Conservation (phyloP, 2,329 filamentous ascomycete genomes). For the Pezicula carpinea region DNA sequence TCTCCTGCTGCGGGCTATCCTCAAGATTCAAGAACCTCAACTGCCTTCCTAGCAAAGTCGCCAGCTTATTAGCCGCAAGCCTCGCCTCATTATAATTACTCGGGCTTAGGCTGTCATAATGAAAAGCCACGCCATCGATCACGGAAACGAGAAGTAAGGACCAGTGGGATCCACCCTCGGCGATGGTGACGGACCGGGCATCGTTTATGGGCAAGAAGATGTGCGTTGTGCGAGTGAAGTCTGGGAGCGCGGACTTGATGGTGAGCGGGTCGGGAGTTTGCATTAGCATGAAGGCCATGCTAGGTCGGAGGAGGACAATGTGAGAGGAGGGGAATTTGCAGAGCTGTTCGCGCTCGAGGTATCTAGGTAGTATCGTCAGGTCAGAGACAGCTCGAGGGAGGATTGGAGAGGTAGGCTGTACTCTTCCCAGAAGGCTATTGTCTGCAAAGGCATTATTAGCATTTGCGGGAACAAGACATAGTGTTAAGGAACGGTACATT, state of each 20-base stretch:
- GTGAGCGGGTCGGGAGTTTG: slow-evolving; percentile 57
- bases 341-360: slow-evolving; percentile 86
- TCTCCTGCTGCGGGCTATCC: slow-evolving; percentile 87
- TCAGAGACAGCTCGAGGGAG: slow-evolving; percentile 15
- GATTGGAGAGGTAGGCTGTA: slow-evolving; percentile 37
- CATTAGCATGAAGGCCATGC: slow-evolving; percentile 89
- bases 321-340: slow-evolving; percentile 73
- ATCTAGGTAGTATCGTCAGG: slow-evolving; percentile 39
- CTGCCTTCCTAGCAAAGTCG: slow-evolving; percentile 58
- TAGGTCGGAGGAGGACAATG: slow-evolving; percentile 86
- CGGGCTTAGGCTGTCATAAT: slow-evolving; percentile 84
- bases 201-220: slow-evolving; percentile 97
- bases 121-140: slow-evolving; percentile 87
- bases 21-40: slow-evolving; percentile 76
- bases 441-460: slow-evolving; percentile 46
- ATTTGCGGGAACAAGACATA: slow-evolving; percentile 4
- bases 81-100: slow-evolving; percentile 73
- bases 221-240: slow-evolving; percentile 79
- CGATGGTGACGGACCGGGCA: slow-evolving; percentile 65
- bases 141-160: slow-evolving; percentile 84
- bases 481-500: slow-evolving; percentile 57
- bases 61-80: slow-evolving; percentile 64
- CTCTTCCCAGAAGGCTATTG: slow-evolving; percentile 98
- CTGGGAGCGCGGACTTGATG: slow-evolving; percentile 66
- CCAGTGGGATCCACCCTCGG: slow-evolving; percentile 95